Evolutionary conservation across 2,329 filamentous ascomycete genomes (phyloP).

Genomic region (Neoscytalidium dimidiatum): DNA sequence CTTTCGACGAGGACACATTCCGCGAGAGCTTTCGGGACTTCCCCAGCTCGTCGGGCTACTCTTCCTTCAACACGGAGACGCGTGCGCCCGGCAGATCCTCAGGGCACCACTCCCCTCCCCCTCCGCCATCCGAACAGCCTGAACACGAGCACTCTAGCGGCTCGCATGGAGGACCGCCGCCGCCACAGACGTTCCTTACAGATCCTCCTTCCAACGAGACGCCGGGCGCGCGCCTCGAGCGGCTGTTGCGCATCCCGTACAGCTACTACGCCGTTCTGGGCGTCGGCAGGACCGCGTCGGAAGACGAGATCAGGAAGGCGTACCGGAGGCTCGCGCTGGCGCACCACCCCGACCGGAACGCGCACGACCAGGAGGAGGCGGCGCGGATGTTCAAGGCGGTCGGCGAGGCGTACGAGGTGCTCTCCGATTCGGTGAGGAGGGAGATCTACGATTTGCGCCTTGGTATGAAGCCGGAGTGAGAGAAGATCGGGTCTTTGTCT

Average conservation of each 20-base stretch:
- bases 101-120: not conserved
- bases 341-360: conserved; percentile 1
- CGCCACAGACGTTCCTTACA: not conserved
- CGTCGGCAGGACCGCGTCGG: not conserved
- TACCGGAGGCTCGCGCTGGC: not conserved
- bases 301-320: not conserved
- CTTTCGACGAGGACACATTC: no score
- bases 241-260: not conserved
- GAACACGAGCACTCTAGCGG: no score
- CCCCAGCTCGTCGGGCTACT: not conserved
- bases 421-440: not conserved
- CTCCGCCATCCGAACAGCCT: not conserved
- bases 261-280: not conserved
- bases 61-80: not conserved
- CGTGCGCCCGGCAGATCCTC: not conserved
- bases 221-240: not conserved
- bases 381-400: not conserved
- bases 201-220: not conserved
- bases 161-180: not conserved
- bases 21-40: no score
- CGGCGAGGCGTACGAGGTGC: not conserved
- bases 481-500: not conserved
- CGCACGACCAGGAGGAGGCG: not conserved
- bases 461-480: not conserved
- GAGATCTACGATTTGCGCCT: not conserved